Evolutionary conservation across 2,329 filamentous ascomycete species (phyloP).

Genomic region (Colletotrichum australisinense): DNA sequence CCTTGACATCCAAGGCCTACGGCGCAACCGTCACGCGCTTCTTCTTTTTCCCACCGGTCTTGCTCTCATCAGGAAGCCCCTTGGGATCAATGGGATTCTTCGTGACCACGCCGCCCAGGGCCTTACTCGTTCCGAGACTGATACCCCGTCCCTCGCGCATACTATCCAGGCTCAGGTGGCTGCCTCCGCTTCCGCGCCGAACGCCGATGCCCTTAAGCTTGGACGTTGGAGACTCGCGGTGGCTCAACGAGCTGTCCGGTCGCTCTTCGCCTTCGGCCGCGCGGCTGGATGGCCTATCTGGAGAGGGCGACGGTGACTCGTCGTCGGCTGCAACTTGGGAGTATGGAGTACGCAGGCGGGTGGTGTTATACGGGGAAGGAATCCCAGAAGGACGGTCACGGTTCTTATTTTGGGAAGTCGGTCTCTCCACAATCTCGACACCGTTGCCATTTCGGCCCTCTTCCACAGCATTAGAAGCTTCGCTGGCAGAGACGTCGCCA

Average conservation of each 20-base stretch:
- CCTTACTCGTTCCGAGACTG: constrained; percentile 51
- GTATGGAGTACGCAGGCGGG: constrained; percentile 22
- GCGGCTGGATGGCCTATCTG: constrained; percentile 30
- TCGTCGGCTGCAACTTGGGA: constrained; percentile 30
- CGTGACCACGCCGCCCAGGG: constrained; percentile 49
- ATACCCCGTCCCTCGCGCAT: constrained; percentile 53
- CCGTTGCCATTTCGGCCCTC: constrained; percentile 19
- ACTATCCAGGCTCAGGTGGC: constrained; percentile 54
- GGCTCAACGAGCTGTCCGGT: constrained; percentile 23
- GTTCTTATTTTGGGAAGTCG: constrained; percentile 7
- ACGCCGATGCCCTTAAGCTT: constrained; percentile 45
- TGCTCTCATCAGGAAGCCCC: constrained; percentile 34
- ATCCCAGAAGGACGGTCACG: constrained; percentile 28
- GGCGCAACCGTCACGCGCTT: constrained; percentile 32
- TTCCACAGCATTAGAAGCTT: constrained; percentile 24
- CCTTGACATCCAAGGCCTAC: constrained; percentile 2
- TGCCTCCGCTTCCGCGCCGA: constrained; percentile 44
- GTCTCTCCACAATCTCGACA: constrained; percentile 19
- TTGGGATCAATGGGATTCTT: constrained; percentile 38
- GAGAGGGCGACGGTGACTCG: constrained; percentile 30
- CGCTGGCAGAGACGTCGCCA: constrained; percentile 41
- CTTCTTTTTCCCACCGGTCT: constrained; percentile 35
- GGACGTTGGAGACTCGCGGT: constrained; percentile 36
- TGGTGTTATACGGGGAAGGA: constrained; percentile 33
- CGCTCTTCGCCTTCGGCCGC: constrained; percentile 21